Evolutionary conservation across 1,284 basidiomycete genomes (phyloP).

Genomic region (Apiotrichum sp.): DNA sequence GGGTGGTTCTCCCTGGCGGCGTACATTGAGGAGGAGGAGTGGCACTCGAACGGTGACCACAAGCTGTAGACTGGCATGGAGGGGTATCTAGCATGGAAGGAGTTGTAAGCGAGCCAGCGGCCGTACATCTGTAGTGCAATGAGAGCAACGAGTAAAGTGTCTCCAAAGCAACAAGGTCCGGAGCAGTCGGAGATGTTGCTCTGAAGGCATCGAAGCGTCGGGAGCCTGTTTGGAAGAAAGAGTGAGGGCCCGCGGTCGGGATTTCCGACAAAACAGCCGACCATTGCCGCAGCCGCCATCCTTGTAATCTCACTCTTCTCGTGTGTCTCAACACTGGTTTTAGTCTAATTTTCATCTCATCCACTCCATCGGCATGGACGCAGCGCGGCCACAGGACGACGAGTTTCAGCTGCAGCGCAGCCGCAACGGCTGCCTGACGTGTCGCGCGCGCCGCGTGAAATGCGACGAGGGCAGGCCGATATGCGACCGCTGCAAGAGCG

Average conservation of each 20-base stretch:
- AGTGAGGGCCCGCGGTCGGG: too few relatives aligned
- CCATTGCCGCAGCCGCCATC: too few relatives aligned
- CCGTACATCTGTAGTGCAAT: too few relatives aligned
- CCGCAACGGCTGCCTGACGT: constrained; percentile 35
- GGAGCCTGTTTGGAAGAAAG: too few relatives aligned
- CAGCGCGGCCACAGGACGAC: not conserved
- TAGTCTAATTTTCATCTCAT: not conserved
- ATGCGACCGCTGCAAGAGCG: constrained; percentile 23
- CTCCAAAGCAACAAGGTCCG: too few relatives aligned
- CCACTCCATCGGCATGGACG: not conserved
- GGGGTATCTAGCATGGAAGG: too few relatives aligned
- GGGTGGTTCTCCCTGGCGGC: constrained; percentile 38
- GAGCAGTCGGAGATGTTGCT: too few relatives aligned
- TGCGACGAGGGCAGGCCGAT: constrained; percentile 34
- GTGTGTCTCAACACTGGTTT: not conserved
- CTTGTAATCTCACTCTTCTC: too few relatives aligned
- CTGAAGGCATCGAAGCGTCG: too few relatives aligned
- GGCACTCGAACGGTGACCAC: constrained; percentile 31
- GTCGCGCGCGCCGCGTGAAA: constrained; percentile 37
- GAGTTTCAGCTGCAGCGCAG: constrained; percentile 16
- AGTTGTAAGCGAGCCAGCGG: too few relatives aligned
- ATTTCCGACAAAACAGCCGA: too few relatives aligned
- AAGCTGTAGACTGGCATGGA: constrained; percentile 14
- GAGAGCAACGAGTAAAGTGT: not conserved
- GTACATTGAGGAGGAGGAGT: constrained; percentile 39